phyloP scores from a whole-genome alignment of 257 asterid genomes.

The Scutellaria baicalensis region DNA sequence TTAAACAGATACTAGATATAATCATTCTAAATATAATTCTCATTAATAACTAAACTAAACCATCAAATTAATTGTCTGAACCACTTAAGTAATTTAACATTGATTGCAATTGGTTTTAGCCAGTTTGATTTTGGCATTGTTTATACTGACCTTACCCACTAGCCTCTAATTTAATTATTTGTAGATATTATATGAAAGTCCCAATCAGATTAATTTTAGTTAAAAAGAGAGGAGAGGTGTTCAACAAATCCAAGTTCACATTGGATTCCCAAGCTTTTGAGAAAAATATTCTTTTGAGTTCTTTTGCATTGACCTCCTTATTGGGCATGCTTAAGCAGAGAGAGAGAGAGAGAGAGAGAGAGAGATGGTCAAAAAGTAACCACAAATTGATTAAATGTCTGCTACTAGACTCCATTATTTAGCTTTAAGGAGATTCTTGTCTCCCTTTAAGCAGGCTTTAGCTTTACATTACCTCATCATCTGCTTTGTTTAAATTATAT shows the following conservation, averaged over 20 bases:
- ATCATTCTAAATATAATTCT: not conserved
- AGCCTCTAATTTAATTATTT: not conserved
- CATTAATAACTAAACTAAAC: not conserved
- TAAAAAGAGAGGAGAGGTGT: not conserved
- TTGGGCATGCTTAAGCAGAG: constrained; percentile 34
- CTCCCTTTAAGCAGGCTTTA: constrained; percentile 66
- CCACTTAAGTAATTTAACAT: no score
- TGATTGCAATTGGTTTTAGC: not conserved
- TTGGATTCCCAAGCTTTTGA: constrained; percentile 72
- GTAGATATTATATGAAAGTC: not conserved
- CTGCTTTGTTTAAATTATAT: constrained; percentile 25
- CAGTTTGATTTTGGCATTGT: not conserved
- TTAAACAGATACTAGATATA: no score
- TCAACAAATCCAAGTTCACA: constrained; percentile 39
- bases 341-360: constrained; percentile 19
- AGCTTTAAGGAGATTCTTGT: constrained; percentile 83
- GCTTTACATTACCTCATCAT: constrained; percentile 53
- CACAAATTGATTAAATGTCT: constrained; percentile 46
- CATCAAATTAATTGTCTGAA: not conserved
- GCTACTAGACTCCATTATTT: constrained; percentile 70
- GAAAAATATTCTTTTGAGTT: constrained; percentile 24
- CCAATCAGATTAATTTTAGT: constrained; percentile 14
- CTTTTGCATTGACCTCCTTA: constrained; percentile 49
- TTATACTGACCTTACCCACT: not conserved
- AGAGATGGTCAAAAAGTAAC: constrained; percentile 67